phyloP scores from a whole-genome alignment of 306 rosid genomes.

The Clitoria ternatea region DNA sequence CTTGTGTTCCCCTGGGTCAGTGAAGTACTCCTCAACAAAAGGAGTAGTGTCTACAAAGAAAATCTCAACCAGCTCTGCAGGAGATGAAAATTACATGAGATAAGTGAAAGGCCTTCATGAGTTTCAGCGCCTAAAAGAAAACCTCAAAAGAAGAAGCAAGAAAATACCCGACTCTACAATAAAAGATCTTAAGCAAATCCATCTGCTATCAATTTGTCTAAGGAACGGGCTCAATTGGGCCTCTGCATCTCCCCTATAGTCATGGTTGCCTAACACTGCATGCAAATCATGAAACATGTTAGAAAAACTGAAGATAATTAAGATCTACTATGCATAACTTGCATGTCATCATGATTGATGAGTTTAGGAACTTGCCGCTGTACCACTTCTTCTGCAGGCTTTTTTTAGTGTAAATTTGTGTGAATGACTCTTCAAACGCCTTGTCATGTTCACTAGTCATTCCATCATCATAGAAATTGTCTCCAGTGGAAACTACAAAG shows the following conservation, averaged over 20 bases:
- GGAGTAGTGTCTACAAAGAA: constrained; percentile 60
- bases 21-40: constrained; percentile 41
- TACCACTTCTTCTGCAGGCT: constrained; percentile 55
- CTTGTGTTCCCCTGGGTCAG: constrained; percentile 24
- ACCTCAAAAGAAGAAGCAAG: background rate
- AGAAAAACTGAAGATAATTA: background rate
- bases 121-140: background rate
- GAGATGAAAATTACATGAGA: background rate
- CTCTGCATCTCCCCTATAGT: constrained; percentile 51
- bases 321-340: background rate
- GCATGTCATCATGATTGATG: background rate
- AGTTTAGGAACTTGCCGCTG: constrained; percentile 37
- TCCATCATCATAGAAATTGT: constrained; percentile 60
- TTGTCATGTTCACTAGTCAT: constrained; percentile 27
- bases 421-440: constrained; percentile 47
- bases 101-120: background rate
- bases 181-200: constrained; percentile 55
- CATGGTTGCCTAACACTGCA: constrained; percentile 63
- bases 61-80: constrained; percentile 42
- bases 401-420: constrained; percentile 39
- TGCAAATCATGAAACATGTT: background rate
- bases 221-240: constrained; percentile 47
- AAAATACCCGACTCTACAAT: constrained; percentile 44
- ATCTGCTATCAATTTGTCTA: constrained; percentile 42
- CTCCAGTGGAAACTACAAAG: constrained; percentile 54